A percentile compares a stretch with the other conserved stretches of the same genome.
Evolutionary conservation across 2,329 filamentous ascomycete species (phyloP).

Genomic region (Hypoxylon sp.): DNA sequence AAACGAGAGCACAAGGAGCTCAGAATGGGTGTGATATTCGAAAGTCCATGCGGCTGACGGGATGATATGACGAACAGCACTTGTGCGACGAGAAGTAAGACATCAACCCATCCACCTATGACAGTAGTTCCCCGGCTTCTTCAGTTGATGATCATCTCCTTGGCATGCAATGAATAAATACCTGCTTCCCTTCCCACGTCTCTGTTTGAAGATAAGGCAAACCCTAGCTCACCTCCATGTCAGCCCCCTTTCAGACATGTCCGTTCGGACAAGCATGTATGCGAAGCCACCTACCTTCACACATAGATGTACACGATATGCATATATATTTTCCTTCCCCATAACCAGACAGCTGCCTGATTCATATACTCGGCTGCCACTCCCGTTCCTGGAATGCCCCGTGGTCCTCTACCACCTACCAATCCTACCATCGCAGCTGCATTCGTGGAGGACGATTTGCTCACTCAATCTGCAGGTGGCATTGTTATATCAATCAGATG

Average conservation of each 20-base stretch:
- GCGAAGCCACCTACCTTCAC: not conserved
- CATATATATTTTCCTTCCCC: not conserved
- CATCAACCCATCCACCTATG: not conserved
- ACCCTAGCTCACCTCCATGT: not conserved
- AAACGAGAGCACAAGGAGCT: not conserved
- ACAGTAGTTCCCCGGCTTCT: conserved; percentile 1
- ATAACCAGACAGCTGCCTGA: not conserved
- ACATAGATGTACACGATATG: not conserved
- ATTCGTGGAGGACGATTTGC: conserved; percentile 2
- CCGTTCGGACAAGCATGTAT: conserved; percentile 10
- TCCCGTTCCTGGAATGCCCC: conserved; percentile 10
- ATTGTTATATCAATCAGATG: conserved; percentile 4
- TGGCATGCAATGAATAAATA: conserved; percentile 33
- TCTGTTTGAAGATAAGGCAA: conserved; percentile 9
- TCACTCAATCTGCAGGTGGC: conserved; percentile 4
- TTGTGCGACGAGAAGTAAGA: not conserved
- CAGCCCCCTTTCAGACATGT: conserved; percentile 1
- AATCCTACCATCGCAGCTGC: conserved; percentile 7
- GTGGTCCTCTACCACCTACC: conserved; percentile 20
- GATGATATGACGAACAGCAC: not conserved
- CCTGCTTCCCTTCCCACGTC: too few species aligned
- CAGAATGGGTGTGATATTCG: not conserved
- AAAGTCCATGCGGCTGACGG: not conserved
- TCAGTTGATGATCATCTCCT: conserved; percentile 27
- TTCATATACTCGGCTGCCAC: not conserved